Evolutionary conservation across 108 stramenopile genomes (phyloP), one percentile per base, ranked within the genome.

Genomic region (Cylindrotheca closterium): DNA sequence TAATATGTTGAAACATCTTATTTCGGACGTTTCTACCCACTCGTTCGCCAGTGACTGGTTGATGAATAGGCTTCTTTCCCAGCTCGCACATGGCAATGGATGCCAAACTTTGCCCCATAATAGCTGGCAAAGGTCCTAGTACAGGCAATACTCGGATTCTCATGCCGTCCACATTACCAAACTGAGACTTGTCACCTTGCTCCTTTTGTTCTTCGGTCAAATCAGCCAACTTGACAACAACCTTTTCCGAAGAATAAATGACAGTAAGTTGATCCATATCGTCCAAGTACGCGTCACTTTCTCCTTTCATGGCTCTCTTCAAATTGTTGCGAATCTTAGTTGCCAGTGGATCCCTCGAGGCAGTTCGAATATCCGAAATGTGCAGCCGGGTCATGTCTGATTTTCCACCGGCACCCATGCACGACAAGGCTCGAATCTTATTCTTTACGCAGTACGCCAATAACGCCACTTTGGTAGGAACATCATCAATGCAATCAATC

Each of bases 401-500:
- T 68, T 98, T 98, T 4, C 96, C 96, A 25, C 95, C 99, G 7
- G 99, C 99, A 12, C 96, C 97, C 97, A 98, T 93, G 53, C 96
- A 96, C 5, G 89, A 87, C 10, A 98, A 66, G 30, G 96, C 95
- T 25, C 82, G 88, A 59, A 96, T 77, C 1, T 81, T 71, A 19
- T 67, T 51, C 46, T 79, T 58, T 8, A 82, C 64, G 78, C 96
- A 98, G 57, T 88, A 60, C 24, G 79, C 66, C 23, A 99, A 68
- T 27, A 99, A 83, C 28, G 88, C 78, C 0, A 93, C 92, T 75
- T 99, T 99, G 58, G 99, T 99, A 50, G 94, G 86, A 21, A 96
- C 83, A 81, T 99, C 99, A 78, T 99, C 99, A 70, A 99, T 99
- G 53, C 96, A 96, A 70, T 99, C 99, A 56, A 99, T 81, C 26